Evolutionary conservation across 1,284 basidiomycete species (phyloP).

Genomic region (Coniferiporia weirii): DNA sequence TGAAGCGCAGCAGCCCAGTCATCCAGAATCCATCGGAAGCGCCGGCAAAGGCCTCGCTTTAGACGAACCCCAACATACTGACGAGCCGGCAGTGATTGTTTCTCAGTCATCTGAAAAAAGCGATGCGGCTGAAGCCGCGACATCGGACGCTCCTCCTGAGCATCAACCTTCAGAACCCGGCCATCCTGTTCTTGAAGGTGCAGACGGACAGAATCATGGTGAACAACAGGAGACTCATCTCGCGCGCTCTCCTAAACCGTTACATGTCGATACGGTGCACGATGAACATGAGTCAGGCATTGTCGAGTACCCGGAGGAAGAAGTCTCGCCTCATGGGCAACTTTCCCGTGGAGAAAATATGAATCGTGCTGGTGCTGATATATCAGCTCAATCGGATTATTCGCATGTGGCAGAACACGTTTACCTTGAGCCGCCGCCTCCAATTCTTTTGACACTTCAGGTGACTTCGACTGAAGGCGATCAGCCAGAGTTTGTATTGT

Average conservation of each 20-base stretch:
- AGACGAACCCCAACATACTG: not conserved
- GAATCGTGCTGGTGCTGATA: not conserved
- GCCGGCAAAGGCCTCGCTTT: not conserved
- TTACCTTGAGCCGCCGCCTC: constrained; percentile 43
- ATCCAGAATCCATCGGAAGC: not conserved
- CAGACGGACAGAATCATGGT: not conserved
- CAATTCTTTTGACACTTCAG: constrained; percentile 52
- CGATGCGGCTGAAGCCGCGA: not conserved
- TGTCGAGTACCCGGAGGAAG: not conserved
- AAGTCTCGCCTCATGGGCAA: not conserved
- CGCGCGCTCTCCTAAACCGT: not conserved
- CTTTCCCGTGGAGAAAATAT: not conserved
- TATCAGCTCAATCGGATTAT: not conserved
- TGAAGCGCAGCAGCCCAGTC: not conserved
- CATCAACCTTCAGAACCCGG: not conserved
- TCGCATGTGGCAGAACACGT: not conserved
- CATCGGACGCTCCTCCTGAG: not conserved
- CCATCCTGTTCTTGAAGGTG: not conserved
- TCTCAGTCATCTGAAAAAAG: not conserved
- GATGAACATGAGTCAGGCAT: not conserved
- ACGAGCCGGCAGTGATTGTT: not conserved
- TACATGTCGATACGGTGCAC: not conserved
- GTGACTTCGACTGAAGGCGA: constrained; percentile 31
- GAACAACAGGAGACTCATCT: not conserved
- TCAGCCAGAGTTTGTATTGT: constrained; percentile 45